phyloP scores from a whole-genome alignment of 352 stramenopile genomes.

The Hyaloperonospora arabidopsidis region DNA sequence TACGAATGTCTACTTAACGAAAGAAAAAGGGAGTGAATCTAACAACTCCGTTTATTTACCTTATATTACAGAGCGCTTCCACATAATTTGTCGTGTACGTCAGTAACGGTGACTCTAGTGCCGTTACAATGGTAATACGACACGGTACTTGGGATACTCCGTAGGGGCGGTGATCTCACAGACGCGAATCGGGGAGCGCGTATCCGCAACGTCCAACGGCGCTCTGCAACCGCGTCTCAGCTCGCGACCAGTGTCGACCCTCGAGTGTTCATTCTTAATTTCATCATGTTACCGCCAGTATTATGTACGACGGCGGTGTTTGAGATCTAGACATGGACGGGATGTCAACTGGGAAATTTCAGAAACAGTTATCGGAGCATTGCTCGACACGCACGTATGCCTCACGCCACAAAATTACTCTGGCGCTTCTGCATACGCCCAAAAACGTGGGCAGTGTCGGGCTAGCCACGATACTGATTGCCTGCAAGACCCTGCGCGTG shows the following conservation, averaged over 20 bases:
- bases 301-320: background rate
- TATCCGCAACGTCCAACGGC: background rate
- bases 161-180: background rate
- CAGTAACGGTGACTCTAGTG: too few relatives aligned
- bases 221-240: background rate
- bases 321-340: background rate
- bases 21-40: too few relatives aligned
- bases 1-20: too few relatives aligned
- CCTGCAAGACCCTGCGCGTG: too few relatives aligned
- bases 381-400: background rate
- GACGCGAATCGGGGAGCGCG: background rate
- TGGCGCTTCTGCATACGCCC: conserved; percentile 14
- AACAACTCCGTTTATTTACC: too few relatives aligned
- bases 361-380: background rate
- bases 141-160: background rate
- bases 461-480: too few relatives aligned
- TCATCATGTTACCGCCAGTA: background rate
- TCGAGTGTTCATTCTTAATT: background rate
- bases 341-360: background rate
- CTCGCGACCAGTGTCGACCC: background rate
- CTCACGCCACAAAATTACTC: background rate
- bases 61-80: too few relatives aligned
- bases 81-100: too few relatives aligned
- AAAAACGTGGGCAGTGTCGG: too few relatives aligned
- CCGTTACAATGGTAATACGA: too few relatives aligned